Base-by-base conservation (phyloP, 169 alveolate genomes). In the Plasmodium adleri region DNA sequence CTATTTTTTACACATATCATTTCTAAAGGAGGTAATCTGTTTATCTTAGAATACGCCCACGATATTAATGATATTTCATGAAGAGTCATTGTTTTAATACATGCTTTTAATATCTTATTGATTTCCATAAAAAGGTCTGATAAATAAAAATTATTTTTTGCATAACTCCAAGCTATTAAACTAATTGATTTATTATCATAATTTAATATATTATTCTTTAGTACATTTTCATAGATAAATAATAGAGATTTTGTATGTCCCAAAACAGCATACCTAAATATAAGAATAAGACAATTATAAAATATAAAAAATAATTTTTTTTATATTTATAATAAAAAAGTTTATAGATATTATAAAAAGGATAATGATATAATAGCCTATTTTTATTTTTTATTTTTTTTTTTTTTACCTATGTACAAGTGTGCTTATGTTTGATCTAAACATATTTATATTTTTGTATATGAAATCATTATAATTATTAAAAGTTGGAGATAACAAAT, bases 361-460 rank as follows among this genome's bases (percentile, higher is more conserved):
- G 54, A 67, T n/a, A 20, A 15, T 20, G 70, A 6, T 24, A 7
- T 60, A 20, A 20, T 17, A 7, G 13, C 26, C n/a, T 62, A 12
- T 49, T 9, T 62, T 50, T 20, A 67, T 80, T 80, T 71, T n/a
- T 50, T 63, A 54, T 20, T 52, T 45, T n/a, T 26, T 32, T 32
- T 32, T 32, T 32, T 32, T 32, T 32, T 32, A 80, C 90, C 90
- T 80, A 47, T 80, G 90, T 24, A 80, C 83, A 54, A 80, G 83
- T 80, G 90, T 80, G 73, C 90, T 80, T 80, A 80, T 80, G 59
- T 80, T 80, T 80, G 90, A 67, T 80, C 90, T 67, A 63, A 80
- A 80, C 54, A 80, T 80, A 64, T 50, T 68, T 80, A 80, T 80
- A 45, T 80, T 80, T 39, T 63, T 68, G 52, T 59, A 80, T 80